These are phyloP conservation scores for Sporothrix luriei DNA, from an alignment of 2,329 filamentous ascomycete genomes.

Conservation along the genomic window DNA sequence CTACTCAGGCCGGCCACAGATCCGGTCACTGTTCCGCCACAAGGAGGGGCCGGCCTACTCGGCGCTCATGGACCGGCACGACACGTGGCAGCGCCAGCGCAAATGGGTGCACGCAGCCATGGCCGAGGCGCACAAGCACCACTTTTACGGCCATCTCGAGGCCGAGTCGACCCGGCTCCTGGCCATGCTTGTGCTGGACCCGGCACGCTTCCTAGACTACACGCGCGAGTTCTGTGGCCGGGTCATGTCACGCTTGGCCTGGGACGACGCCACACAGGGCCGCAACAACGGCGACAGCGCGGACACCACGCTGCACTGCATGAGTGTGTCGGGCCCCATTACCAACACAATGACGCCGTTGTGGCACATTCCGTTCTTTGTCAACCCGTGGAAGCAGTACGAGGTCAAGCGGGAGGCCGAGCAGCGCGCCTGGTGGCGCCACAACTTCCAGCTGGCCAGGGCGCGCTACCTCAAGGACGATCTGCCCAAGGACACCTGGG, in stretches of 20 bases:
- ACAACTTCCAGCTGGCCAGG: constrained; percentile 48
- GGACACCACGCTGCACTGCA: constrained; percentile 52
- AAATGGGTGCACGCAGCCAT: constrained; percentile 57
- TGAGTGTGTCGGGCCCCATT: constrained; percentile 56
- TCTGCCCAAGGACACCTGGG: constrained; percentile 52
- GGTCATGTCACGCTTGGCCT: constrained; percentile 54
- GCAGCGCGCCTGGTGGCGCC: constrained; percentile 53
- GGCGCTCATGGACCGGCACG: constrained; percentile 56
- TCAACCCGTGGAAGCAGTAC: constrained; percentile 54
- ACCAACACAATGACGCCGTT: constrained; percentile 55
- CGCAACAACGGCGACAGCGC: constrained; percentile 51
- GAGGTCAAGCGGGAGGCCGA: constrained; percentile 50
- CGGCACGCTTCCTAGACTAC: constrained; percentile 50
- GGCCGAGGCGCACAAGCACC: constrained; percentile 44
- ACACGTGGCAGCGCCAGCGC: constrained; percentile 53
- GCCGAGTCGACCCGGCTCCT: constrained; percentile 51
- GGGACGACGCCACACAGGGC: constrained; percentile 54
- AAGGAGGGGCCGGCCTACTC: constrained; percentile 53
- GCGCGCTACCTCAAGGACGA: constrained; percentile 46
- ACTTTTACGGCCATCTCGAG: constrained; percentile 55
- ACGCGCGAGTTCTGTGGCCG: constrained; percentile 55
- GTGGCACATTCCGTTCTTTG: constrained; percentile 49
- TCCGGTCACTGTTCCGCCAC: constrained; percentile 53
- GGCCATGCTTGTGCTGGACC: constrained; percentile 52
- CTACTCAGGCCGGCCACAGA: constrained; percentile 55